phyloP scores from a whole-genome alignment of 1,284 basidiomycete species.

The Rugiboletus extremiorientalis region DNA sequence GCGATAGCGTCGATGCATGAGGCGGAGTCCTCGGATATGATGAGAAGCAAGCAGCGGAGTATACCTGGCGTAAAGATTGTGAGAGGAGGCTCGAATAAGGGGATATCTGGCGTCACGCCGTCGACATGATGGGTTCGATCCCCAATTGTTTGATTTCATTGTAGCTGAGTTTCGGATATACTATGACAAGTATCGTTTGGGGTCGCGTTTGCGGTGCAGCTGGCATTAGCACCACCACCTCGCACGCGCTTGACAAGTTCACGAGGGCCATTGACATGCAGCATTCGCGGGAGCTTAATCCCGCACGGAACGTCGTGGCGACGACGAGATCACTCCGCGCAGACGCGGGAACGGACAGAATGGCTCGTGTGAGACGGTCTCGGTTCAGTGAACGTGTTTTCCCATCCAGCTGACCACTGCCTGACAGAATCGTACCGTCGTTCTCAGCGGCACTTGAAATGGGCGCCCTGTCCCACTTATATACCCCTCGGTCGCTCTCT shows the following conservation, averaged over 20 bases:
- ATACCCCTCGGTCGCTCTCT: neutral
- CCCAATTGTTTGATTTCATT: too few relatives aligned
- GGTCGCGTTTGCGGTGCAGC: too few relatives aligned
- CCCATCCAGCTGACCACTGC: conserved; percentile 11
- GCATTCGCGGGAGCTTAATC: too few relatives aligned
- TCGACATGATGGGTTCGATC: conserved; percentile 11
- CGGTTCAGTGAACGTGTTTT: too few relatives aligned
- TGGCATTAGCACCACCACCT: too few relatives aligned
- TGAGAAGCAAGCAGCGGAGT: conserved; percentile 26
- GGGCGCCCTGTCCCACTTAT: conserved; percentile 7
- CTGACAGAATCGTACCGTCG: conserved; percentile 1
- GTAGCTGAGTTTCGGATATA: too few relatives aligned
- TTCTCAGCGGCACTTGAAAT: conserved; percentile 34
- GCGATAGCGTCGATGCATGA: conserved; percentile 3
- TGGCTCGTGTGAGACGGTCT: conserved; percentile 15
- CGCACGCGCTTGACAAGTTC: too few relatives aligned
- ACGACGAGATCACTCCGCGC: too few relatives aligned
- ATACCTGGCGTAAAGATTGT: conserved; percentile 37
- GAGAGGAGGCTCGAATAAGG: conserved; percentile 19
- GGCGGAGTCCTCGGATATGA: conserved; percentile 16
- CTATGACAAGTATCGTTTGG: too few relatives aligned
- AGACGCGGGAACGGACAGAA: neutral
- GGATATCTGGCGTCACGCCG: conserved; percentile 3
- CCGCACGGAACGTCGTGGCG: too few relatives aligned
- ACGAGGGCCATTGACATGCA: too few relatives aligned